These are phyloP conservation scores for Aspergillus sp. DNA, from an alignment of 2,329 filamentous ascomycete species.

Conservation along the genomic window DNA sequence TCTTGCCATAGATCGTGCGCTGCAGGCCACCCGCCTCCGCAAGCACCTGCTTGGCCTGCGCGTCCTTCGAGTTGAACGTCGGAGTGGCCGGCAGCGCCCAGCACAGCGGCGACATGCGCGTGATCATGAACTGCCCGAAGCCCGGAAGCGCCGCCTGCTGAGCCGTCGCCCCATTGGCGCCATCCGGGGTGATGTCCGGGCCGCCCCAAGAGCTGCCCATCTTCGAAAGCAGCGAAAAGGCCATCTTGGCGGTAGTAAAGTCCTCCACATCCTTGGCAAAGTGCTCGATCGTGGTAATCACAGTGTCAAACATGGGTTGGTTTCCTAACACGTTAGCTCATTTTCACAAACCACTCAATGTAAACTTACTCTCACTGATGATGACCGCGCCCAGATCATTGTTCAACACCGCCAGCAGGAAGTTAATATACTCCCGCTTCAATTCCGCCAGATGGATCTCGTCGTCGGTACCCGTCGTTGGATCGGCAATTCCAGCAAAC, in stretches of 20 bases:
- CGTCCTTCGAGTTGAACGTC: constrained; percentile 79
- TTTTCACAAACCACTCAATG: not conserved
- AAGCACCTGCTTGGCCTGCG: constrained; percentile 83
- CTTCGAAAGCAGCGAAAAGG: constrained; percentile 75
- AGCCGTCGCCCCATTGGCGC: constrained; percentile 26
- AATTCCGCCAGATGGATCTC: constrained; percentile 92
- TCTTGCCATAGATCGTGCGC: constrained; percentile 87
- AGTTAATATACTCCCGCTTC: constrained; percentile 91
- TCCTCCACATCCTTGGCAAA: constrained; percentile 76
- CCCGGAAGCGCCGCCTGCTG: constrained; percentile 64
- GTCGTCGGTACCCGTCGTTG: constrained; percentile 88
- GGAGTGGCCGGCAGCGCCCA: constrained; percentile 84
- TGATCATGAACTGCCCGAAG: constrained; percentile 88
- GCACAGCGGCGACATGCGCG: constrained; percentile 81
- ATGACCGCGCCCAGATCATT: constrained; percentile 88
- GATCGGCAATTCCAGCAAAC: constrained; percentile 78
- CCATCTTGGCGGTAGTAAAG: constrained; percentile 66
- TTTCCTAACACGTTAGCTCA: constrained; percentile 54
- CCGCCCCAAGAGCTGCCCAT: constrained; percentile 92
- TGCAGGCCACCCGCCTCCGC: constrained; percentile 84
- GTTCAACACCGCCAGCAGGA: constrained; percentile 83
- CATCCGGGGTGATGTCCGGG: constrained; percentile 61
- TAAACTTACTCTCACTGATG: constrained; percentile 66
- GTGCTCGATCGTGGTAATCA: constrained; percentile 81
- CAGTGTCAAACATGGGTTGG: constrained; percentile 82